Base-by-base conservation (phyloP, 1,284 basidiomycete genomes). In the Tremellales sp. region DNA sequence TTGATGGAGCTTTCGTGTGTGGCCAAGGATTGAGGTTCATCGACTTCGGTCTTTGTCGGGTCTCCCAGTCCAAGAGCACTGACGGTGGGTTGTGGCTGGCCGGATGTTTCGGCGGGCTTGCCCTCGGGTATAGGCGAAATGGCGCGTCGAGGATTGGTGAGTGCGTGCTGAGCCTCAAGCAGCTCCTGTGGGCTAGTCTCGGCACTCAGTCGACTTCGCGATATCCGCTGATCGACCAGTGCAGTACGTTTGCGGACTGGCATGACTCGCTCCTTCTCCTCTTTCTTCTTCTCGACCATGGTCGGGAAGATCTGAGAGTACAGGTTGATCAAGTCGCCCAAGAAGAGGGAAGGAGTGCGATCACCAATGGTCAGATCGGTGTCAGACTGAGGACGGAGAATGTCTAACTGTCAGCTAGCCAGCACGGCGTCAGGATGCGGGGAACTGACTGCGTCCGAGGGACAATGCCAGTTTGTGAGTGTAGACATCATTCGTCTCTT, bases 231-330 rank as follows among this genome's bases (percentile, higher is more conserved):
- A 73, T 97, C 93, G 40, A 96, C 78, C 0, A 86, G 85, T 0
- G 85, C 85, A 1, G 92, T 94, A 45, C 89, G 85, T 67, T 93
- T 94, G 40, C 91, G 81, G 21, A 83, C 68, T 4, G 89, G 90
- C 46, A 86, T 78, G 51, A 83, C 84, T 43, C 89, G 83, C 59
- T 89, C 88, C 0, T 85, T 84, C 64, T 94, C 89, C 37, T 83
- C 82, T 60, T 86, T 87, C 78, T 93, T 94, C 66, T 83, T 83
- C 43, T 81, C 78, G 51, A 96, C 83, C 0, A 91, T 82, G 0
- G 84, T 81, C 0, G 92, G 90, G 48, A 97, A 78, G 48, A 96
- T 80, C 3, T 76, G 77, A 15, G 80, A 77, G 66, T 93, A 90
- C 65, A 87, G 80, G 56, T 81, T 83, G 53, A 97, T 65, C 1